Evolutionary conservation across 2,329 filamentous ascomycete species (phyloP).

Genomic region (Fusarium algeriense): DNA sequence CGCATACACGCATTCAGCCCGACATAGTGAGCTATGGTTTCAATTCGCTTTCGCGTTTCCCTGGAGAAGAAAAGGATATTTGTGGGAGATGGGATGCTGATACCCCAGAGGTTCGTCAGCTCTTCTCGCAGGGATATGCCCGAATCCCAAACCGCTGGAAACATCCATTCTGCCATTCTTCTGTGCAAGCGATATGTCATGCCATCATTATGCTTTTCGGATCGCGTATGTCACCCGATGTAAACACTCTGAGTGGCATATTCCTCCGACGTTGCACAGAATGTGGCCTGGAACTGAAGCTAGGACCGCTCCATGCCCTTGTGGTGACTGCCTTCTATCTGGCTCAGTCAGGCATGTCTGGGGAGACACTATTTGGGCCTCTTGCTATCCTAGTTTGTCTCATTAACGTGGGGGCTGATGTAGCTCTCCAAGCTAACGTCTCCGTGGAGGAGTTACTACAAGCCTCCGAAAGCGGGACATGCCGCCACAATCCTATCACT

Average conservation of each 20-base stretch:
- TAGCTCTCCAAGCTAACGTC: background rate
- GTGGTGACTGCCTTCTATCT: slow-evolving; percentile 20
- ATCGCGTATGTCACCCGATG: fast-evolving
- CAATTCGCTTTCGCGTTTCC: background rate
- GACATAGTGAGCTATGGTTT: slow-evolving; percentile 6
- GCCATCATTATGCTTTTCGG: background rate
- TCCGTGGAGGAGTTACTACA: slow-evolving; percentile 14
- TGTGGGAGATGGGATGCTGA: slow-evolving; percentile 29
- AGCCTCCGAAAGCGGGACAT: background rate
- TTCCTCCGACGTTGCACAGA: slow-evolving; percentile 20
- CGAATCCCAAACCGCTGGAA: slow-evolving; percentile 24
- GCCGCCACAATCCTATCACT: no score
- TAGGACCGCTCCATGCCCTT: slow-evolving; percentile 13
- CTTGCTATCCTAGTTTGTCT: slow-evolving; percentile 20
- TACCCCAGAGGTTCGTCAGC: background rate
- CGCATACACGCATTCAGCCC: slow-evolving; percentile 1
- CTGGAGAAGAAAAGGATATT: slow-evolving; percentile 28
- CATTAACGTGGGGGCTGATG: background rate
- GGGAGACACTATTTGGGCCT: slow-evolving; percentile 31
- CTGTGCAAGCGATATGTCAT: slow-evolving; percentile 20
- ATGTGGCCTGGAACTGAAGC: slow-evolving; percentile 20
- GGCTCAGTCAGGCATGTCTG: background rate
- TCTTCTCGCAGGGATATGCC: slow-evolving; percentile 10
- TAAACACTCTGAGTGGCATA: slow-evolving; percentile 12
- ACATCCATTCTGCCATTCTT: slow-evolving; percentile 26